A percentile compares a stretch with the other conserved stretches of the same genome.
phyloP scores from a whole-genome alignment of 2,329 filamentous ascomycete species.

The Botrytis cinerea region DNA sequence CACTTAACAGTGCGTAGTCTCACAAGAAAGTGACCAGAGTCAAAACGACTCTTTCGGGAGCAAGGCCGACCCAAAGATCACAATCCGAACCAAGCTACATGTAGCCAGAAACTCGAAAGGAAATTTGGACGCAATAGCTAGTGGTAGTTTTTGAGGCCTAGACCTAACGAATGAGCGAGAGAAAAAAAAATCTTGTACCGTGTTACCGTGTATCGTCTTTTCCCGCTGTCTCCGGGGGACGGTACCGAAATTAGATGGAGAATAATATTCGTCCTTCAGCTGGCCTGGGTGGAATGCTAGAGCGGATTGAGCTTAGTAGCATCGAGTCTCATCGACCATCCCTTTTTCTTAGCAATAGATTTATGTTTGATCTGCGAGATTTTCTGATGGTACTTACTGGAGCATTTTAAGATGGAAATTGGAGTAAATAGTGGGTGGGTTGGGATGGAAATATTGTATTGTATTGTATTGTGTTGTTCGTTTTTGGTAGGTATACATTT shows the following conservation, averaged over 20 bases:
- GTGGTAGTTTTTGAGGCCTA: neutral
- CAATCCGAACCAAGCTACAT: neutral
- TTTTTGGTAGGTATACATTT: too few relatives aligned
- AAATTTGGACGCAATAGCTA: conserved; percentile 2
- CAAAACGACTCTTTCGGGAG: conserved; percentile 11
- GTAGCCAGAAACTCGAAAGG: conserved; percentile 1
- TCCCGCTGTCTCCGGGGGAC: conserved; percentile 6
- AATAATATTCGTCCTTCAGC: conserved; percentile 4
- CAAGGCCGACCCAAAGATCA: neutral
- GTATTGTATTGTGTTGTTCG: too few relatives aligned
- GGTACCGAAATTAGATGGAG: conserved; percentile 17
- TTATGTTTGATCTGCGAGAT: conserved; percentile 20
- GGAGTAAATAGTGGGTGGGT: neutral
- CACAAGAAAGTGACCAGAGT: conserved; percentile 1
- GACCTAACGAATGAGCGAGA: neutral
- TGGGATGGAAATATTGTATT: neutral
- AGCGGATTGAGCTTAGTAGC: neutral
- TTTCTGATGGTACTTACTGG: neutral
- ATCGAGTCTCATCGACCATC: conserved; percentile 8
- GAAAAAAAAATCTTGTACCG: neutral
- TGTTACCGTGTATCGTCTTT: conserved; percentile 10
- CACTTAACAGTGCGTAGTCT: conserved; percentile 11
- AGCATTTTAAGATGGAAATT: neutral
- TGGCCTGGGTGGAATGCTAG: neutral
- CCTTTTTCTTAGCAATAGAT: neutral